These are phyloP conservation scores for Apiospora marii DNA, from an alignment of 2,329 filamentous ascomycete species.

Conservation along the genomic window DNA sequence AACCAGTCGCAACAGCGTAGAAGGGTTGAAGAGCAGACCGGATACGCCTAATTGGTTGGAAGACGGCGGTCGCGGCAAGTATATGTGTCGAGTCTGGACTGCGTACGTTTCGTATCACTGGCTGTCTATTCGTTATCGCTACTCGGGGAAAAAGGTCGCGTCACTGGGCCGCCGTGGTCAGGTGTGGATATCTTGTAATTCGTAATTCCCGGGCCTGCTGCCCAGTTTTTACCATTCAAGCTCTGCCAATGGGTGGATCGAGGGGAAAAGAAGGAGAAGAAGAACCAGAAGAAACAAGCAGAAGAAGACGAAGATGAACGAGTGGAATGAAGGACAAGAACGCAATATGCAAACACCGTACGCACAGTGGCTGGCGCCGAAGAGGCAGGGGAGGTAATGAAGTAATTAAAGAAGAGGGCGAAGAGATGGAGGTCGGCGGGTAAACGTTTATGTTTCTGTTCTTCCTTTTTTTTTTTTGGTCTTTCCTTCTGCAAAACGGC, in stretches of 20 bases:
- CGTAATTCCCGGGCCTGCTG: background rate
- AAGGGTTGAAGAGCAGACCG: background rate
- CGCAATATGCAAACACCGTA: background rate
- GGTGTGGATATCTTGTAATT: background rate
- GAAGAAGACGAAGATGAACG: background rate
- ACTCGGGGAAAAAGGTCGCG: background rate
- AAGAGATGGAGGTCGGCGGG: background rate
- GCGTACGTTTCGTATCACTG: background rate
- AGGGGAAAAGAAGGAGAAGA: background rate
- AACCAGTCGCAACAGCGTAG: background rate
- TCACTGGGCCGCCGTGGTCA: background rate
- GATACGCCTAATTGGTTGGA: background rate
- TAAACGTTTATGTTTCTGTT: slow-evolving; percentile 1
- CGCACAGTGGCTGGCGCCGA: background rate
- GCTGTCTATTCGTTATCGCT: background rate
- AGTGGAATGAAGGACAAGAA: background rate
- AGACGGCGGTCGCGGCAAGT: background rate
- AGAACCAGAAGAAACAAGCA: background rate
- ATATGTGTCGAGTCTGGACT: background rate
- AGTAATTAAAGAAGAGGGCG: background rate
- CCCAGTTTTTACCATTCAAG: slow-evolving; percentile 9
- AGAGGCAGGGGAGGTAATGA: background rate
- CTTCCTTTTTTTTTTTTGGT: background rate
- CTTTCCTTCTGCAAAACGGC: background rate
- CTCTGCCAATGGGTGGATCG: slow-evolving; percentile 5